Percentiles rank a stretch among this genome's conserved stretches.
These are phyloP conservation scores for Raphidocelis subcapitata DNA, from an alignment of 139 green algal genomes.

Conservation along the genomic window DNA sequence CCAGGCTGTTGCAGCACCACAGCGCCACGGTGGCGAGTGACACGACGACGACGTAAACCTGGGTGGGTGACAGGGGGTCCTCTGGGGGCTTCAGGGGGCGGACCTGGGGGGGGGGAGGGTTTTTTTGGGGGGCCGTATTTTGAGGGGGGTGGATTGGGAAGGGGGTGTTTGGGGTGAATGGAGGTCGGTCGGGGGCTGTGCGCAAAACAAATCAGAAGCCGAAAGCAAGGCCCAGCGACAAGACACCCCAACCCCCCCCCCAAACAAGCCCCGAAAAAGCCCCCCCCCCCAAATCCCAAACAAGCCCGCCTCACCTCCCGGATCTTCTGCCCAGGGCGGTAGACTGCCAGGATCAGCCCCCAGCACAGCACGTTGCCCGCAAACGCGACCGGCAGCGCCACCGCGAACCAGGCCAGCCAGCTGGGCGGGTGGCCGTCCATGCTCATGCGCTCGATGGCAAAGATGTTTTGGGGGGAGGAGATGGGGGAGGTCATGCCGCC, in stretches of 20 bases:
- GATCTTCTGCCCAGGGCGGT: constrained; percentile 41
- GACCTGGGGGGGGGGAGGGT: constrained; percentile 29
- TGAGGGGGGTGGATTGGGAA: too few relatives aligned
- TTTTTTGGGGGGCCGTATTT: too few relatives aligned
- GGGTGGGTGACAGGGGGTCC: constrained; percentile 58
- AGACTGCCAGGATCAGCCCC: constrained; percentile 44
- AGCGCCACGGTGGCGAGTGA: constrained; percentile 55
- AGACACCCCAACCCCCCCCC: too few relatives aligned
- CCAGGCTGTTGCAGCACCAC: constrained; percentile 66
- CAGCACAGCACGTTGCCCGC: constrained; percentile 59
- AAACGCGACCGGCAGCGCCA: constrained; percentile 58
- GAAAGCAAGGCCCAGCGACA: too few relatives aligned
- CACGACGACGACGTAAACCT: constrained; percentile 66
- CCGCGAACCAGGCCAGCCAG: constrained; percentile 75
- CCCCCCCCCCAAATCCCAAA: not conserved
- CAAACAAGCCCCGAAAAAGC: too few relatives aligned
- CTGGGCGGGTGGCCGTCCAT: constrained; percentile 47
- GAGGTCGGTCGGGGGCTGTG: too few relatives aligned
- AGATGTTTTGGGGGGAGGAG: constrained; percentile 72
- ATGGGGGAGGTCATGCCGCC: constrained; percentile 78
- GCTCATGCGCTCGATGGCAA: constrained; percentile 74
- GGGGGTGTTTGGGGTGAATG: too few relatives aligned
- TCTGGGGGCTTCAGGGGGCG: constrained; percentile 55
- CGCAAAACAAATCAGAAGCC: too few relatives aligned
- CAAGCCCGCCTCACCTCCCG: constrained; percentile 9